Conservation (phyloP, 1,284 basidiomycete genomes). For the Jaminaea rosea region DNA sequence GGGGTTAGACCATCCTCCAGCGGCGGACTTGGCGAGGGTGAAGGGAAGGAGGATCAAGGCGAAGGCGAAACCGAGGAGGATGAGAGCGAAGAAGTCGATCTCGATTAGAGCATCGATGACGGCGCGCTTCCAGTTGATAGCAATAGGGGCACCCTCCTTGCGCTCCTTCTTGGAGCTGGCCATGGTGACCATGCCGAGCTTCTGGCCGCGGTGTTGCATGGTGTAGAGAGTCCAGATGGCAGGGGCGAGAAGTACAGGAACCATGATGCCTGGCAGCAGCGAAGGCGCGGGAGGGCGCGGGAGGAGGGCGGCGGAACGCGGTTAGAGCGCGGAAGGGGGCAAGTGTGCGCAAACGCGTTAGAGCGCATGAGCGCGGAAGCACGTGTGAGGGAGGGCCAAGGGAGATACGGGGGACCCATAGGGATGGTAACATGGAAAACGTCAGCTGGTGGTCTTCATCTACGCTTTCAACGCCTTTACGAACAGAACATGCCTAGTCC, state of each 20-base stretch:
- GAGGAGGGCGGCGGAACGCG: too few relatives aligned
- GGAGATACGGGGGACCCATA: too few relatives aligned
- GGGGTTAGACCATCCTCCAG: constrained; percentile 46
- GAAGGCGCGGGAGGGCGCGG: too few relatives aligned
- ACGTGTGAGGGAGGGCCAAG: too few relatives aligned
- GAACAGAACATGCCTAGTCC: too few relatives aligned
- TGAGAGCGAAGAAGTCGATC: constrained; percentile 48
- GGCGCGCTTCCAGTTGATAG: constrained; percentile 7
- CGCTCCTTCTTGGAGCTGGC: constrained; percentile 8
- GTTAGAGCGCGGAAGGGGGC: too few relatives aligned
- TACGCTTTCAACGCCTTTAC: too few relatives aligned
- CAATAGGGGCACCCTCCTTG: not conserved
- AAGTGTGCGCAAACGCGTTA: too few relatives aligned
- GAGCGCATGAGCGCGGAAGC: too few relatives aligned
- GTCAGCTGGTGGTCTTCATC: too few relatives aligned
- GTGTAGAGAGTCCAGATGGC: constrained; percentile 11
- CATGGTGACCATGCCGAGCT: constrained; percentile 10
- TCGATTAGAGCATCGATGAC: constrained; percentile 22
- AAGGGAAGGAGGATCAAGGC: constrained; percentile 48
- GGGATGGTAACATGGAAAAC: too few relatives aligned
- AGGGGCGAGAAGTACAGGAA: constrained; percentile 18
- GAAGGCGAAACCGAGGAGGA: constrained; percentile 47
- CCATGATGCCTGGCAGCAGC: constrained; percentile 24
- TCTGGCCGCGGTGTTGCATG: not conserved
- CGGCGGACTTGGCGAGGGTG: constrained; percentile 41